Evolutionary conservation across 2,329 filamentous ascomycete species (phyloP).

Genomic region (Coniochaeta hoffmannii): DNA sequence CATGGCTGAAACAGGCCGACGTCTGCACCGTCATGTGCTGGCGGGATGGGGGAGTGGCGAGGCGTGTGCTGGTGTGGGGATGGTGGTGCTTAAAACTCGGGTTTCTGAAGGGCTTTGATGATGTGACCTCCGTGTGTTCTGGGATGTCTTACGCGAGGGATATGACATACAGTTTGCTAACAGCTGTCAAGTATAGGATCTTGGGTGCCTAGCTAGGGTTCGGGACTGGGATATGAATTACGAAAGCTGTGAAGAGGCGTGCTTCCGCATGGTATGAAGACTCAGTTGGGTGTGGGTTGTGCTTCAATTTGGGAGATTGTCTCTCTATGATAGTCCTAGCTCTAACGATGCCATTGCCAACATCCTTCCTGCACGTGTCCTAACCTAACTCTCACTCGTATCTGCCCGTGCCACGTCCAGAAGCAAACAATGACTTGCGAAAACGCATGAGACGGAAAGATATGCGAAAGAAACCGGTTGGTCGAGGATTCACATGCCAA

Average conservation of each 20-base stretch:
- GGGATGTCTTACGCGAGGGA: neutral
- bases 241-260: too few relatives aligned
- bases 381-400: neutral
- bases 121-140: neutral
- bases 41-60: constrained; percentile 12
- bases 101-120: constrained; percentile 28
- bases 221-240: neutral
- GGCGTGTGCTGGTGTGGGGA: constrained; percentile 18
- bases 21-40: constrained; percentile 28
- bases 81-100: constrained; percentile 32
- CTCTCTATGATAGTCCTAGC: neutral
- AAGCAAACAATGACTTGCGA: neutral
- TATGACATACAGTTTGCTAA: neutral
- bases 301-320: neutral
- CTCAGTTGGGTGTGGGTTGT: neutral
- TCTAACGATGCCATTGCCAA: neutral
- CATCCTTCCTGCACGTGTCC: neutral
- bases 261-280: too few relatives aligned
- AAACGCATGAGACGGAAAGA: neutral
- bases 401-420: neutral
- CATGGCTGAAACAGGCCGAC: constrained; percentile 6
- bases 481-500: neutral
- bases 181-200: neutral
- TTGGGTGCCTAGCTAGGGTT: neutral
- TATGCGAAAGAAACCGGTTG: neutral